These are phyloP conservation scores for Citrus unshiu DNA, from an alignment of 345 rosid genomes.

Conservation along the genomic window DNA sequence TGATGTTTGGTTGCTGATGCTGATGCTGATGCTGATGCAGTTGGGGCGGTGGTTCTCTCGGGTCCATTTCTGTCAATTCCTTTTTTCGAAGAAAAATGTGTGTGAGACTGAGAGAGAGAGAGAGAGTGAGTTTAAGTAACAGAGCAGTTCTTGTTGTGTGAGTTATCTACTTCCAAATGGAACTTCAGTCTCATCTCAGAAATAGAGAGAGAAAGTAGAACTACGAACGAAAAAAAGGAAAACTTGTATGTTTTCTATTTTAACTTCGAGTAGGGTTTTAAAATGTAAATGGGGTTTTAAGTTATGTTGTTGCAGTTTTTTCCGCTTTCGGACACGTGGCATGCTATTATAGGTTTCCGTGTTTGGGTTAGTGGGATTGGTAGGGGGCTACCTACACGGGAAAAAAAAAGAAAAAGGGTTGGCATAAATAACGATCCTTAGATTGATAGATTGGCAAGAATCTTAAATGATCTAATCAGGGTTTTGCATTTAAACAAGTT, in stretches of 20 bases:
- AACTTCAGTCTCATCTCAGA: background rate
- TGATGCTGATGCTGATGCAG: constrained; percentile 2
- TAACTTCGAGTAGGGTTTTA: constrained; percentile 2
- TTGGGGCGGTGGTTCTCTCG: constrained; percentile 31
- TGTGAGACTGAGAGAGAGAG: background rate
- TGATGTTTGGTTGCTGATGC: constrained; percentile 12
- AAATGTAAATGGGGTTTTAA: background rate
- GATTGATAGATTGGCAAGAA: background rate
- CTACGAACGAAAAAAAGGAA: no score
- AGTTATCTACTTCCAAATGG: constrained; percentile 12
- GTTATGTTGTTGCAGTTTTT: background rate
- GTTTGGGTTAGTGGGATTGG: background rate
- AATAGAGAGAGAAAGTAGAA: background rate
- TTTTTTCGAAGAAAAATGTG: background rate
- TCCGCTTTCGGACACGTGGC: background rate
- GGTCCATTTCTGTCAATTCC: constrained; percentile 33
- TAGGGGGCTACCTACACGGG: no score
- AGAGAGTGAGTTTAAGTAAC: background rate
- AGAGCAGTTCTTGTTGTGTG: background rate
- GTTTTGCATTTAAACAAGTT: background rate
- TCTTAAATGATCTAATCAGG: background rate
- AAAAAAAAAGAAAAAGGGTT: no score
- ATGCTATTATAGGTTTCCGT: background rate
- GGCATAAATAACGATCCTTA: background rate
- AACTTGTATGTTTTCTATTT: no score